Evolutionary conservation across 306 rosid species (phyloP).

Genomic region (Acacia acuminata): DNA sequence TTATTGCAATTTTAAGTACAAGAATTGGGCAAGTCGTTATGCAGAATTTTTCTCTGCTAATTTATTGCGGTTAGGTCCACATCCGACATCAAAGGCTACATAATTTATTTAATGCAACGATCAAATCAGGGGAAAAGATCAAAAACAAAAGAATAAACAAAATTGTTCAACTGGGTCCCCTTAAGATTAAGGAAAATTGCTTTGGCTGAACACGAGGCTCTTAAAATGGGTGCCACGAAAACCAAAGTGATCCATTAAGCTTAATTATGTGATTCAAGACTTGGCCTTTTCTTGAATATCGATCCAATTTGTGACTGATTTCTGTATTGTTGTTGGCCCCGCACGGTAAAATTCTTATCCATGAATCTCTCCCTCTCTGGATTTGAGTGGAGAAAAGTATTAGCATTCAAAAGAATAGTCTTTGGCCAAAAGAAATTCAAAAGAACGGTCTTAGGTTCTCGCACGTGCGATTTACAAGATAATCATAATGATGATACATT

Average conservation of each 20-base stretch:
- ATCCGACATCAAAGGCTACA: conserved; percentile 13
- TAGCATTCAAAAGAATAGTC: conserved; percentile 41
- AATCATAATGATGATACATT: conserved; percentile 28
- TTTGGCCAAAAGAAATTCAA: conserved; percentile 35
- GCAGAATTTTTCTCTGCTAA: neutral
- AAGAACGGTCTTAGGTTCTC: conserved; percentile 44
- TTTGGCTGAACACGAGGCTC: conserved; percentile 51
- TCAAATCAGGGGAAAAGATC: conserved; percentile 22
- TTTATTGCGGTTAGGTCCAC: conserved; percentile 27
- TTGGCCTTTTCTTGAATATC: conserved; percentile 38
- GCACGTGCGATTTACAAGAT: conserved; percentile 43
- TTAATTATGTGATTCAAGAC: conserved; percentile 34
- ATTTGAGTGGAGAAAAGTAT: conserved; percentile 41
- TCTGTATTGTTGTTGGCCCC: conserved; percentile 30
- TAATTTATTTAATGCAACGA: conserved; percentile 22
- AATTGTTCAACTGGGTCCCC: conserved; percentile 19
- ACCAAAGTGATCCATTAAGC: conserved; percentile 36
- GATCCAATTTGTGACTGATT: conserved; percentile 35
- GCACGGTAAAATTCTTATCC: conserved; percentile 46
- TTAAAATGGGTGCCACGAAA: conserved; percentile 41
- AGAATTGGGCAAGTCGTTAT: conserved; percentile 13
- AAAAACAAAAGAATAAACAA: neutral
- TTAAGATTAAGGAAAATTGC: conserved; percentile 43
- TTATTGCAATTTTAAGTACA: neutral
- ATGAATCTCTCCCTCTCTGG: conserved; percentile 33